phyloP scores from a whole-genome alignment of 169 alveolate species.

The Eimeria falciformis region DNA sequence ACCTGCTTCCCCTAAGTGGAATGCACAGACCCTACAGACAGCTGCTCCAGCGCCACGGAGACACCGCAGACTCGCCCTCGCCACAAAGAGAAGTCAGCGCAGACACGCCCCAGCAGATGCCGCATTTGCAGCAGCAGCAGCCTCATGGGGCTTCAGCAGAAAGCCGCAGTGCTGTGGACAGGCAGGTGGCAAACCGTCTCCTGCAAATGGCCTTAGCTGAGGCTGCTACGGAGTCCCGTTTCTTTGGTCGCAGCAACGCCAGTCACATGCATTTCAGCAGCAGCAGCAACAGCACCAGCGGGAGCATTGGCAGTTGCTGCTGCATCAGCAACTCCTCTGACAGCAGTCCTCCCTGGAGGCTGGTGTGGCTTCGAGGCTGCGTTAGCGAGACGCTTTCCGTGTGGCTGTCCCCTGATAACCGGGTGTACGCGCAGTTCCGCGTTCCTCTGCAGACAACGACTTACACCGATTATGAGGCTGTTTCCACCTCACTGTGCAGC shows the following conservation, averaged over 20 bases:
- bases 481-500: conserved; percentile 21
- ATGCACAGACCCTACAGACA: conserved; percentile 39
- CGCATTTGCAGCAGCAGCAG: conserved; percentile 42
- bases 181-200: conserved; percentile 8
- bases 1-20: not conserved
- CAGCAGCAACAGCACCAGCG: conserved; percentile 56
- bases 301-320: not conserved
- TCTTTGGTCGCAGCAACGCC: not conserved
- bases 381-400: conserved; percentile 44
- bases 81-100: not conserved
- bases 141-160: not conserved
- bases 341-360: conserved; percentile 67
- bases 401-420: conserved; percentile 61
- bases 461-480: conserved; percentile 46
- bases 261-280: too few relatives aligned
- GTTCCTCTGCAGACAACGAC: conserved; percentile 59
- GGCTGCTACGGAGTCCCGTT: conserved; percentile 18
- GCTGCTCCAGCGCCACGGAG: conserved; percentile 56
- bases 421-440: conserved; percentile 58
- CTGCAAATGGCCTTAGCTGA: conserved; percentile 57
- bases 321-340: conserved; percentile 1
- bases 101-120: conserved; percentile 46
- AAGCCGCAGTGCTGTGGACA: not conserved
- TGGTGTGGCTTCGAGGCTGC: conserved; percentile 64
- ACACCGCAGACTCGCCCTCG: conserved; percentile 36